Evolutionary conservation across 305 asterid genomes (phyloP), one percentile per base, ranked within the genome.

Genomic region (Stenogyne calaminthoides): DNA sequence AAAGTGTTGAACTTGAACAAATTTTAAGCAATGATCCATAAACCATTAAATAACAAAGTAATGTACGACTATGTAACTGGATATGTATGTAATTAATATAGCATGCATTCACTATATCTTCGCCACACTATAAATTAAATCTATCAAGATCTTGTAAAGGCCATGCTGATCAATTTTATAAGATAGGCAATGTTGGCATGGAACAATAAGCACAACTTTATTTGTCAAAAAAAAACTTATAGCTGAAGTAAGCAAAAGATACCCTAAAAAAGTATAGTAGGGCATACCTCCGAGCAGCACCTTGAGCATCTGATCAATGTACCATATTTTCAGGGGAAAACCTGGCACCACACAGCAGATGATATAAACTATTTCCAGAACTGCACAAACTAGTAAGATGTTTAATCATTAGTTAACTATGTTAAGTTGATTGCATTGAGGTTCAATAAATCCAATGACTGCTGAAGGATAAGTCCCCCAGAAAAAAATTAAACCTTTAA

Each of bases 281-380:
- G n/a, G 49, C 85, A 66, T 87, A 95, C 99, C 99, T 93, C 89
- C 52, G 92, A 82, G n/a, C 44, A 95, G 90, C 82, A 95, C 98
- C 89, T 91, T 95, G 76, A 93, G 91, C 97, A 93, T 91, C 85
- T 95, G 97, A 88, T 93, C 96, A 73, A 95, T 88, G 87, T 95
- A 89, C 99, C 99, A 95, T 64, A 86, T 82, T 83, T 95, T 95
- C 98, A 4, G 98, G 93, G 49, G 97, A 89, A 78, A 88, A 91
- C 89, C 99, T 95, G 83, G 81, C 84, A 90, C 65, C 80, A 81
- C 66, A 85, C 42, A 69, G 66, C 44, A 67, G 74, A 81, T 66
- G 75, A 80, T 16, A 83, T 69, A 77, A 82, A 70, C 69, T 55
- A 76, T 58, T 44, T n/a, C n/a, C 62, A 76, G 72, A 71, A 54